Percentiles rank a stretch among this genome's conserved stretches.
Evolutionary conservation across 441 rosid genomes (phyloP).

Genomic region (Adansonia gregorii): DNA sequence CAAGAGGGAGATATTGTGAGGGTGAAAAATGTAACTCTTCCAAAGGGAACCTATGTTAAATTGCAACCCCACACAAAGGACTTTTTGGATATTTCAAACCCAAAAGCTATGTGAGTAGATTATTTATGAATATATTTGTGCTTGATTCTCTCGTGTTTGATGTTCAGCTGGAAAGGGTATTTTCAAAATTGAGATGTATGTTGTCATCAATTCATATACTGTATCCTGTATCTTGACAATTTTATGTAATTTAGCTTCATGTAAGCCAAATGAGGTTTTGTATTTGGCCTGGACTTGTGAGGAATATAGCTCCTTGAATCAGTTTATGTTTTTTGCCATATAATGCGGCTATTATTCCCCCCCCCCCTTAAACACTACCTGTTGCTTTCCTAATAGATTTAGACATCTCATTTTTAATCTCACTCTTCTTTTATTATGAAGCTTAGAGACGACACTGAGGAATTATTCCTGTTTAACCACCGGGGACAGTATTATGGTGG

Average conservation of each 20-base stretch:
- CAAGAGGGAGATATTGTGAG: conserved; percentile 84
- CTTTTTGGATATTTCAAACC: conserved; percentile 89
- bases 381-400: neutral
- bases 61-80: conserved; percentile 89
- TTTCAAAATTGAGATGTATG: neutral
- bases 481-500: too few species aligned
- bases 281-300: neutral
- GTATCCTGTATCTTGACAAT: too few species aligned
- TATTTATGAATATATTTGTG: neutral
- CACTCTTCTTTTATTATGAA: conserved; percentile 36
- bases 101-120: conserved; percentile 86
- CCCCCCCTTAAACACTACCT: neutral
- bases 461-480: too few species aligned
- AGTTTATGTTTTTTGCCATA: neutral
- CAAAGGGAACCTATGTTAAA: conserved; percentile 87
- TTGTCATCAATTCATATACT: neutral
- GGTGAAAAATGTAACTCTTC: conserved; percentile 79
- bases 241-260: neutral
- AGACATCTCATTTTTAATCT: neutral
- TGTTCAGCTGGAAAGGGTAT: neutral
- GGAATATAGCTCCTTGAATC: neutral
- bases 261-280: neutral
- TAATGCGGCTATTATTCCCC: too few species aligned
- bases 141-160: conserved; percentile 3
- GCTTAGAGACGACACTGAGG: conserved; percentile 92